Conservation (phyloP, 257 asterid species). For the Salvia rosmarinus region DNA sequence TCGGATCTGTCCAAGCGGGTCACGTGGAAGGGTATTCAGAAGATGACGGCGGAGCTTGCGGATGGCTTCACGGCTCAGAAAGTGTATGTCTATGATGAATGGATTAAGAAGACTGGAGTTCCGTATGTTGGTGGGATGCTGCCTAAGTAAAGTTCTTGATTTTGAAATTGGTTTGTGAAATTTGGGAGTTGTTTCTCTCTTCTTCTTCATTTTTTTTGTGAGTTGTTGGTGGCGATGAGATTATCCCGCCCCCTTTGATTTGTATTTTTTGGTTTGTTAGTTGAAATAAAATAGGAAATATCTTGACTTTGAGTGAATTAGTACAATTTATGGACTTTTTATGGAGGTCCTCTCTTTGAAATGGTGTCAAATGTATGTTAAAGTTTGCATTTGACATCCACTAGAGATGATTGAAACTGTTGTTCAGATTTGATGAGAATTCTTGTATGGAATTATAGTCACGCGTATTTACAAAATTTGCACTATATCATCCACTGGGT, state of each 20-base stretch:
- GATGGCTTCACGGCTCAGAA: slow-evolving; percentile 47
- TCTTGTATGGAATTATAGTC: no score
- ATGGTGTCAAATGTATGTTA: no score
- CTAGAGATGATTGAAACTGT: no score
- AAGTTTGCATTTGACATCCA: no score
- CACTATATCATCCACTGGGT: no score
- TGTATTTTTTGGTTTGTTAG: background rate
- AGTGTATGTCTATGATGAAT: slow-evolving; percentile 42
- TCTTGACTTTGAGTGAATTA: no score
- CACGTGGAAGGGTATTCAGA: slow-evolving; percentile 64
- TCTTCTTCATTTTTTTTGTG: background rate
- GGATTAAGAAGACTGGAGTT: slow-evolving; percentile 56
- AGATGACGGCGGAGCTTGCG: slow-evolving; percentile 54
- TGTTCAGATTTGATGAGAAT: no score
- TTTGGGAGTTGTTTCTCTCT: background rate
- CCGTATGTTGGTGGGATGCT: slow-evolving; percentile 56
- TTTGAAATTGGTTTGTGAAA: background rate
- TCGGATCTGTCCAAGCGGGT: slow-evolving; percentile 45
- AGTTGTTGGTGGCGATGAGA: background rate
- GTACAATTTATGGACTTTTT: no score
- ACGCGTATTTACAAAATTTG: no score
- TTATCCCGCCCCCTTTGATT: background rate
- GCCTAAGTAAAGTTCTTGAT: no score
- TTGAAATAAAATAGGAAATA: background rate
- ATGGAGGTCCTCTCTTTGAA: no score